These are phyloP conservation scores for Cladosporium phlei DNA, from an alignment of 2,329 filamentous ascomycete species.

Conservation along the genomic window DNA sequence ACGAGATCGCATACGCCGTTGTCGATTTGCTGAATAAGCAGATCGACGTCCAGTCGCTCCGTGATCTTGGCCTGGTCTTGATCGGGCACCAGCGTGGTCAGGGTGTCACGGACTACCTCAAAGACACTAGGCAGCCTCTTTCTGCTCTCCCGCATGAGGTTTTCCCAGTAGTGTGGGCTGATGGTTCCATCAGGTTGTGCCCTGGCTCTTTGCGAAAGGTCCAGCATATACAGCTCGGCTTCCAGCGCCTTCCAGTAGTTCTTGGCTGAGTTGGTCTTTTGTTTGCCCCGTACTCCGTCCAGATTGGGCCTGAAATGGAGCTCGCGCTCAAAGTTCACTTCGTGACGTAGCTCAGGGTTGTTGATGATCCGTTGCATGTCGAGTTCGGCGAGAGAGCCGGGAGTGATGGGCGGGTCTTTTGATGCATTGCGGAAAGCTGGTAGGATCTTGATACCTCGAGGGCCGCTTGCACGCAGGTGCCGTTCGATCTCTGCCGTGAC, in stretches of 20 bases:
- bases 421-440: slow-evolving; percentile 1
- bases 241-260: slow-evolving; percentile 73
- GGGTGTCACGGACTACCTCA: slow-evolving; percentile 75
- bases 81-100: slow-evolving; percentile 82
- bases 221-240: slow-evolving; percentile 54
- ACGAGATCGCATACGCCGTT: slow-evolving; percentile 80
- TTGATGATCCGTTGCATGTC: slow-evolving; percentile 81
- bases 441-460: not conserved
- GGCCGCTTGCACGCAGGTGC: not conserved
- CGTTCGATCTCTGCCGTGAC: not conserved
- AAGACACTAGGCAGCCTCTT: slow-evolving; percentile 71
- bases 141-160: slow-evolving; percentile 44
- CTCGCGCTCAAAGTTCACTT: slow-evolving; percentile 92
- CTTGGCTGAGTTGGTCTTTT: slow-evolving; percentile 71
- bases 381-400: slow-evolving; percentile 77
- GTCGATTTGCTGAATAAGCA: slow-evolving; percentile 89
- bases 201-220: slow-evolving; percentile 31
- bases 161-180: slow-evolving; percentile 40
- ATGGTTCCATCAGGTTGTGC: slow-evolving; percentile 42
- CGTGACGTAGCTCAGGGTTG: slow-evolving; percentile 77
- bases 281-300: slow-evolving; percentile 76
- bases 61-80: slow-evolving; percentile 74
- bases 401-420: slow-evolving; percentile 71
- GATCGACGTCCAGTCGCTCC: slow-evolving; percentile 75
- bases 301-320: slow-evolving; percentile 88